Percentiles rank a stretch among this genome's conserved stretches.
Conservation (phyloP, 1,139 yeast species). For the Suhomyces atakaporum region DNA sequence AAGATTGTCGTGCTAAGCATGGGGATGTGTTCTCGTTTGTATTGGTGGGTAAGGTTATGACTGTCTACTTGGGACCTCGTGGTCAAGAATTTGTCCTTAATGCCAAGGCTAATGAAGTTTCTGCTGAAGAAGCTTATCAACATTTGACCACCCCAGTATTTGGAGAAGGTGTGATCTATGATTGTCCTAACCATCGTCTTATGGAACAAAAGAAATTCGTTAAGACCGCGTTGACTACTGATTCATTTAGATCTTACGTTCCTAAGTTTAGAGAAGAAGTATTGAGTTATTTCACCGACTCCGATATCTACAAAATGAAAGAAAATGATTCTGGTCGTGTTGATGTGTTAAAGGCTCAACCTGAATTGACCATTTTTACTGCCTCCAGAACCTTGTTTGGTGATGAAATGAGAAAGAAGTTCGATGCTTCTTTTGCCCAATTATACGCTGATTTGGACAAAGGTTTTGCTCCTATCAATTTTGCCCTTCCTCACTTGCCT, state of each 20-base stretch:
- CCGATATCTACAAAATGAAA: conserved; percentile 46
- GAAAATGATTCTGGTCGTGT: conserved; percentile 51
- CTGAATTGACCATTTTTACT: conserved; percentile 94
- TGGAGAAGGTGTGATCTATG: conserved; percentile 96
- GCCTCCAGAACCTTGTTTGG: conserved; percentile 92
- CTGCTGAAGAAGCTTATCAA: conserved; percentile 94
- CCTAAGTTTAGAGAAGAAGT: conserved; percentile 86
- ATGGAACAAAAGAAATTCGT: conserved; percentile 99
- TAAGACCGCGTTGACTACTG: conserved; percentile 83
- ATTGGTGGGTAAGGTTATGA: conserved; percentile 87
- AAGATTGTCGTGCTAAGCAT: conserved; percentile 70
- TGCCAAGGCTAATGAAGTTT: conserved; percentile 84
- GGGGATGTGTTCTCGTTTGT: conserved; percentile 94
- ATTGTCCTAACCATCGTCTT: conserved; percentile 87
- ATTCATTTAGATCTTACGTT: conserved; percentile 81
- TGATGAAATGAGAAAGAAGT: conserved; percentile 82
- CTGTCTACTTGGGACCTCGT: conserved; percentile 94
- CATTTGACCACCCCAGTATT: conserved; percentile 97
- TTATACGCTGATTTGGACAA: conserved; percentile 90
- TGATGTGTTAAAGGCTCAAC: conserved; percentile 81
- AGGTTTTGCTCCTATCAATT: conserved; percentile 95
- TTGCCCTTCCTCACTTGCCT: conserved; percentile 92
- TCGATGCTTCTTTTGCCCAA: conserved; percentile 81
- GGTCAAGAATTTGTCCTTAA: conserved; percentile 97
- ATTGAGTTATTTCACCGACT: conserved; percentile 56